A percentile compares a stretch with the other conserved stretches of the same genome.
Conservation (phyloP, 2,329 filamentous ascomycete genomes). For the Emergomyces africanus region DNA sequence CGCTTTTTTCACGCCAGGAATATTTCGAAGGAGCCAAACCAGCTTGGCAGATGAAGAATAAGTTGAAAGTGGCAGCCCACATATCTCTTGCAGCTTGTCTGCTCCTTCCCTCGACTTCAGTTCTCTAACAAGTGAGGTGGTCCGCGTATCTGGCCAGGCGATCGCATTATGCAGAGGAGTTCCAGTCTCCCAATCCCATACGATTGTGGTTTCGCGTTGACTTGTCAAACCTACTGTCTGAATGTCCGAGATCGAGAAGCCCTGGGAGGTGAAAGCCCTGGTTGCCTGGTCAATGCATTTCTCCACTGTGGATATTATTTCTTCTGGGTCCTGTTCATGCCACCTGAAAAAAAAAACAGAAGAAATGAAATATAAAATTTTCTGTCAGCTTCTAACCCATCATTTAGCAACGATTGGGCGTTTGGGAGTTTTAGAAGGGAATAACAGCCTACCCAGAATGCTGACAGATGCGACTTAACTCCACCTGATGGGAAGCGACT, state of each 20-base stretch:
- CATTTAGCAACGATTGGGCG: not conserved
- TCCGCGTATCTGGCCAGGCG: constrained; percentile 82
- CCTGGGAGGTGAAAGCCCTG: constrained; percentile 55
- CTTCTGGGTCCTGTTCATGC: constrained; percentile 78
- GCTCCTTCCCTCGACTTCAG: constrained; percentile 56
- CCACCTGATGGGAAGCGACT: constrained; percentile 71
- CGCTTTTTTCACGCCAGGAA: constrained; percentile 54
- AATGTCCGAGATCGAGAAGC: constrained; percentile 55
- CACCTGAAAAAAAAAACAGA: constrained; percentile 47
- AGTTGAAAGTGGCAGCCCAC: constrained; percentile 73
- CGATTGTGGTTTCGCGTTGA: constrained; percentile 76
- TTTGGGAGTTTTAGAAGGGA: not conserved
- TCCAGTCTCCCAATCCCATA: constrained; percentile 72
- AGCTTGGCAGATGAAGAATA: constrained; percentile 82
- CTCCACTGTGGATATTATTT: constrained; percentile 62
- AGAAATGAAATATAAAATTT: constrained; percentile 4
- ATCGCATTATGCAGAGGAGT: constrained; percentile 73
- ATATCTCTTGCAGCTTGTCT: constrained; percentile 55
- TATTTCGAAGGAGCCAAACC: constrained; percentile 65
- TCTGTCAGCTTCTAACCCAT: constrained; percentile 1
- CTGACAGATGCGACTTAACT: constrained; percentile 75
- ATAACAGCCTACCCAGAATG: constrained; percentile 58
- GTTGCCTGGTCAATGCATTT: constrained; percentile 67
- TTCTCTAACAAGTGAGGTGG: constrained; percentile 61
- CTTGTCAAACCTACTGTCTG: constrained; percentile 75